A percentile compares a stretch with the other conserved stretches of the same genome.
phyloP scores from a whole-genome alignment of 495 filamentous ascomycete species.

The Chaetomium cochliodes region DNA sequence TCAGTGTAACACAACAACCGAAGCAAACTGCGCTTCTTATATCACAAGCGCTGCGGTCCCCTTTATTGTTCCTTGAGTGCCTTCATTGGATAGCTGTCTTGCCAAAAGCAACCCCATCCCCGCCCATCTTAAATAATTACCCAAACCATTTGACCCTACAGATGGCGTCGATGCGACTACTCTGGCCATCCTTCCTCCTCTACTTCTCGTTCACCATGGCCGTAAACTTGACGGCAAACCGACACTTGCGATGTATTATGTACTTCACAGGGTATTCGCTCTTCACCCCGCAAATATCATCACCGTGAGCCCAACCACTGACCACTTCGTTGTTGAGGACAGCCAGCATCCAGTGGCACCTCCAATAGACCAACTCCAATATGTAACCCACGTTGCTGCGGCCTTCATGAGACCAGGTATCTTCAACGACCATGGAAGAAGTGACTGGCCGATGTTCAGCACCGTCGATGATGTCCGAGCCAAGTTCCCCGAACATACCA shows the following conservation, averaged over 20 bases:
- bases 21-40: not conserved
- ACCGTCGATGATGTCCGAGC: constrained; percentile 55
- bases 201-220: constrained; percentile 24
- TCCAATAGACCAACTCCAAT: constrained; percentile 42
- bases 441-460: constrained; percentile 60
- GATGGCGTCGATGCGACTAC: constrained; percentile 12
- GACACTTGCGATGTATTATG: constrained; percentile 50
- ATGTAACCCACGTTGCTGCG: constrained; percentile 64
- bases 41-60: not conserved
- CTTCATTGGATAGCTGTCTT: not conserved
- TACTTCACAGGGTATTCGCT: constrained; percentile 56
- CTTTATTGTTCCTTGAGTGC: not conserved
- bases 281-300: not conserved
- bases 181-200: constrained; percentile 20
- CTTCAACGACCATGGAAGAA: constrained; percentile 56
- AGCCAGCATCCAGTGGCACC: constrained; percentile 57
- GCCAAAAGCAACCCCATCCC: not conserved
- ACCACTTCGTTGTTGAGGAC: constrained; percentile 1
- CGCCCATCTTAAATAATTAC: not conserved
- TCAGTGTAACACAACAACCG: not conserved
- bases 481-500: constrained; percentile 58
- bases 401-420: constrained; percentile 61
- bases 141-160: not conserved
- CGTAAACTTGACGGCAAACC: constrained; percentile 22
- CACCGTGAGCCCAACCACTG: not conserved